Conservation (phyloP, 108 stramenopile genomes). For the Seminavis robusta region DNA sequence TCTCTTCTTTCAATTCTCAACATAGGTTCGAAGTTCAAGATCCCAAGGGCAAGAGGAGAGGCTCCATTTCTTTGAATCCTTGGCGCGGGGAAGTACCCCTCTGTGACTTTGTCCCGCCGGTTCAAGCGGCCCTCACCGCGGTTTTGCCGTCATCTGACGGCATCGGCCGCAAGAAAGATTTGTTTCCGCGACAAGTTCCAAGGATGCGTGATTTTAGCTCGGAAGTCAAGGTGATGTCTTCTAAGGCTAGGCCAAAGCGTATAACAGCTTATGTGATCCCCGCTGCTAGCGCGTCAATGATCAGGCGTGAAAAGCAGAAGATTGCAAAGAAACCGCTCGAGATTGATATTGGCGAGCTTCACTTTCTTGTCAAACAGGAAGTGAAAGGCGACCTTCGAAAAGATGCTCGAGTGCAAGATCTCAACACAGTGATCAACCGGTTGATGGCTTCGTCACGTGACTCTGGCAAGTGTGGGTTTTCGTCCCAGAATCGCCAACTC, state of each 20-base stretch:
- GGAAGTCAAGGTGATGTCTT: slow-evolving; percentile 71
- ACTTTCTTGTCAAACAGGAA: slow-evolving; percentile 98
- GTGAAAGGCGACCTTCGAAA: slow-evolving; percentile 97
- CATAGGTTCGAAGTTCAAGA: slow-evolving; percentile 5
- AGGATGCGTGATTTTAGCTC: slow-evolving; percentile 70
- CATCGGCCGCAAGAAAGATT: slow-evolving; percentile 29
- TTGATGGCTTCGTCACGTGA: slow-evolving; percentile 61
- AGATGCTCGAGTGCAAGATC: slow-evolving; percentile 98
- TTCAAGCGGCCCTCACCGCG: slow-evolving; percentile 80
- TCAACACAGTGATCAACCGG: slow-evolving; percentile 95
- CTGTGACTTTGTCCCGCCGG: slow-evolving; percentile 78
- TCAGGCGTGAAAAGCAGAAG: neutral
- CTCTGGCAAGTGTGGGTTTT: slow-evolving; percentile 16
- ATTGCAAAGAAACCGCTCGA: neutral
- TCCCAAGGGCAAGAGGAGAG: slow-evolving; percentile 19
- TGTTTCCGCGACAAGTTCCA: slow-evolving; percentile 72
- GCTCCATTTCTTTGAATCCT: too few relatives aligned
- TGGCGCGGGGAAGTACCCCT: slow-evolving; percentile 58
- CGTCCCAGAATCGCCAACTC: slow-evolving; percentile 18
- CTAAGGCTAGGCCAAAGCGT: slow-evolving; percentile 97
- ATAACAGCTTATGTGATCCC: slow-evolving; percentile 58
- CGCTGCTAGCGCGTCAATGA: slow-evolving; percentile 13
- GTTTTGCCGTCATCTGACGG: slow-evolving; percentile 32
- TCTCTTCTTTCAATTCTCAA: neutral
- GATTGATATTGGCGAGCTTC: slow-evolving; percentile 63